Base-by-base conservation (phyloP, 345 rosid species). In the Brassica incana region DNA sequence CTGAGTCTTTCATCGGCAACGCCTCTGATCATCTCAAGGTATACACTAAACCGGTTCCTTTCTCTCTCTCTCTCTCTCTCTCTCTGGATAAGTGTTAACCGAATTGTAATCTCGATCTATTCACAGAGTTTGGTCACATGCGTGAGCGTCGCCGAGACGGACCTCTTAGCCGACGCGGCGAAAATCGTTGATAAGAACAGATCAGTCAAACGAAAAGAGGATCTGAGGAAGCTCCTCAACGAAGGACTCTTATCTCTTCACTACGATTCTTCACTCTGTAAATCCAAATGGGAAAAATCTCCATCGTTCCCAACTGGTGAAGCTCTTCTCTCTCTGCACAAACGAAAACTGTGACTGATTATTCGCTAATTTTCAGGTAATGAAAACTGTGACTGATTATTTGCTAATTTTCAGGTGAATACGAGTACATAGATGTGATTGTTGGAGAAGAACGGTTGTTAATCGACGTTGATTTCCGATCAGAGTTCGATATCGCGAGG, bases 401-500 rank as follows among this genome's bases (percentile, higher is more conserved):
- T 35, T 7, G 38, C 48, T 40, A 40, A 40, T 40, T 27, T 54
- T 65, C 91, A 92, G 99, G 99, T 67, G 98, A 92, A 40, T 90
- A 93, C 5, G 94, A 95, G 76, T 95, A 91, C 78, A 90, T 95
- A 72, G 99, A 95, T 54, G 99, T 88, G 89, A 81, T 89, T 2
- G 79, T 81, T 30, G 85, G 85, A 38, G 89, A 84, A 10, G 97
- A 91, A 85, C 76, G 98, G 52, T 62, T 95, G 69, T 4, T 95
- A 81, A 75, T 95, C 52, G 99, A 95, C 77, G 71, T 91, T 8
- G 99, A 95, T 82, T 95, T 95, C 78, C 82, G 97, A 83, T 95
- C 99, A 15, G 98, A 95, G 86, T 95, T 95, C 83, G 99, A 95
- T 66, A 90, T 92, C 16, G 99, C 93, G 14, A 83, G 99, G 69